Conservation (phyloP, 148 eudicot genomes). For the Salicornia ramosissima region DNA sequence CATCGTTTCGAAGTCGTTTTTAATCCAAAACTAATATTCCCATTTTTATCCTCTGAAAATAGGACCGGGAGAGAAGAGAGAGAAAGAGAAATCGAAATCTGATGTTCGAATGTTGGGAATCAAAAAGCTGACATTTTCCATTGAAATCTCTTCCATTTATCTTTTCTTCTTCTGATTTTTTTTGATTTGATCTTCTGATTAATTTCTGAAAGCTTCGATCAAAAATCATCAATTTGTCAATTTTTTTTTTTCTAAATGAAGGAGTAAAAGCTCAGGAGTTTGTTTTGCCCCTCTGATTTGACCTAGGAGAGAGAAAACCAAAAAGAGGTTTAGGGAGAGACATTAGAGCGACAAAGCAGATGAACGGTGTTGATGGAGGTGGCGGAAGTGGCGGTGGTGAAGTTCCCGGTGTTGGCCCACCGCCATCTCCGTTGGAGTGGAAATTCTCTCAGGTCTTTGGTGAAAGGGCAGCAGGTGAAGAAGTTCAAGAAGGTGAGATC, state of each 20-base stretch:
- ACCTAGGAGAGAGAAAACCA: conserved; percentile 19
- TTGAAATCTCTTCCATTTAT: conserved; percentile 1
- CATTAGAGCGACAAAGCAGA: conserved; percentile 14
- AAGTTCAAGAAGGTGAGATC: conserved; percentile 85
- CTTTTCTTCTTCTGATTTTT: neutral
- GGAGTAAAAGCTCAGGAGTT: conserved; percentile 19
- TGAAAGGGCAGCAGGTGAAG: conserved; percentile 84
- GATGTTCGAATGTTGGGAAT: conserved; percentile 34
- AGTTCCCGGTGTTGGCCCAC: conserved; percentile 35
- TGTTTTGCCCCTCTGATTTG: conserved; percentile 19
- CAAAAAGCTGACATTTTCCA: conserved; percentile 30
- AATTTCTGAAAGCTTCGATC: no score
- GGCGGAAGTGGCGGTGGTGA: conserved; percentile 43
- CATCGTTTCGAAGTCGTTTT: neutral
- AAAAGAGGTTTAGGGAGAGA: neutral
- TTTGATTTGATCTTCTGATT: conserved; percentile 11
- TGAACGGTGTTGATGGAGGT: conserved; percentile 59
- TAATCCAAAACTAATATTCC: conserved; percentile 21
- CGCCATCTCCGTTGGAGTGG: conserved; percentile 75
- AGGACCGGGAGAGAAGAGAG: conserved; percentile 19
- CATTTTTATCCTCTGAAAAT: conserved; percentile 33
- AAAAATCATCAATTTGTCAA: neutral
- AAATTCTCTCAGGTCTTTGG: conserved; percentile 94
- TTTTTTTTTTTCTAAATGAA: conserved; percentile 12
- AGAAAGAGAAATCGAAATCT: conserved; percentile 31